Evolutionary conservation across 2,329 filamentous ascomycete species (phyloP).

Genomic region (Chalara sp.): DNA sequence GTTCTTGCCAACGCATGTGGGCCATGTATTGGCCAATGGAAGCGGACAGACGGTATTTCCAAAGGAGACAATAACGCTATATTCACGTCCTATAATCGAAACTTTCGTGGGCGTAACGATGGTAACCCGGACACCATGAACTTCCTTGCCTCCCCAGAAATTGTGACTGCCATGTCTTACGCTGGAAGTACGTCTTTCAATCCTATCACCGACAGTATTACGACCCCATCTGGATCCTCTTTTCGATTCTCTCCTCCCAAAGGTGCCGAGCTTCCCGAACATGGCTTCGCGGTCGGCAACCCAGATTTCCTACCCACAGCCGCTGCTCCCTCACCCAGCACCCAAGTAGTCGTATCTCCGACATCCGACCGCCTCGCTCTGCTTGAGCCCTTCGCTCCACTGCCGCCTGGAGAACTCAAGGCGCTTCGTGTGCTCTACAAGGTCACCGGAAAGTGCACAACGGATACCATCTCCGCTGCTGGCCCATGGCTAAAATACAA

Average conservation of each 20-base stretch:
- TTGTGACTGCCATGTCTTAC: slow-evolving; percentile 95
- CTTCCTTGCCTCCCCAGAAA: slow-evolving; percentile 92
- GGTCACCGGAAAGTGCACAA: slow-evolving; percentile 96
- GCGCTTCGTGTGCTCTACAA: slow-evolving; percentile 88
- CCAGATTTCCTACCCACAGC: slow-evolving; percentile 66
- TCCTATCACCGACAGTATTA: slow-evolving; percentile 80
- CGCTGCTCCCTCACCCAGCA: slow-evolving; percentile 62
- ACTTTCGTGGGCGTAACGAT: slow-evolving; percentile 95
- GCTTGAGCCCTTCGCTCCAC: slow-evolving; percentile 82
- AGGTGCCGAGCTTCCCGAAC: slow-evolving; percentile 56
- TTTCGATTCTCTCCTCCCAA: slow-evolving; percentile 82
- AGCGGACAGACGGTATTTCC: slow-evolving; percentile 73
- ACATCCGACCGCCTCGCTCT: slow-evolving; percentile 86
- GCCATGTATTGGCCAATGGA: slow-evolving; percentile 86
- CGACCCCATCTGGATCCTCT: slow-evolving; percentile 68
- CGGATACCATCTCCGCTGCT: slow-evolving; percentile 95
- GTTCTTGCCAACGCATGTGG: slow-evolving; percentile 94
- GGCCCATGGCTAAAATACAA: slow-evolving; percentile 99
- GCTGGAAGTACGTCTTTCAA: slow-evolving; percentile 93
- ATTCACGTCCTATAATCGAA: slow-evolving; percentile 95
- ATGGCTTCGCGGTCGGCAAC: slow-evolving; percentile 72
- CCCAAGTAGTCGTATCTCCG: slow-evolving; percentile 72
- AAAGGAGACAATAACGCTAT: slow-evolving; percentile 93
- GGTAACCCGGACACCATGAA: slow-evolving; percentile 97
- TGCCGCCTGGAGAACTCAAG: slow-evolving; percentile 68